Conservation (phyloP, 345 rosid genomes). For the Lumnitzera racemosa region DNA sequence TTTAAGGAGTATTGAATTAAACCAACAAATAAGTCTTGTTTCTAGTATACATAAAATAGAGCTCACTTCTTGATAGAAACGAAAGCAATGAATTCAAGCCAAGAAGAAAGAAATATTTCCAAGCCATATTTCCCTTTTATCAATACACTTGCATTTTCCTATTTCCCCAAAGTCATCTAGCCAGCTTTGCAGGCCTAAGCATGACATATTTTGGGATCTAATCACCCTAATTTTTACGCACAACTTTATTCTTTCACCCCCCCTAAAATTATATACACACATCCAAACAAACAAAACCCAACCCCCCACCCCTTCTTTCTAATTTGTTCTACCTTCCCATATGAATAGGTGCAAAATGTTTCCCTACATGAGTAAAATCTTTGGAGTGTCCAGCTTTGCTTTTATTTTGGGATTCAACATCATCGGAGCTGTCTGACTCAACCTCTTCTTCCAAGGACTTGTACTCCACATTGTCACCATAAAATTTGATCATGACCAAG, state of each 20-base stretch:
- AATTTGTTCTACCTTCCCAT: slow-evolving; percentile 1
- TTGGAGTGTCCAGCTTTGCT: slow-evolving; percentile 6
- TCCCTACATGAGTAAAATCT: slow-evolving; percentile 27
- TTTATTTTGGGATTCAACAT: slow-evolving; percentile 34
- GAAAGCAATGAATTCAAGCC: too few relatives aligned
- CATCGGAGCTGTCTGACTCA: slow-evolving; percentile 19
- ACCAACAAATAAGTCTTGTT: too few relatives aligned
- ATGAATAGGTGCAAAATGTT: slow-evolving; percentile 5
- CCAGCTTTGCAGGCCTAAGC: not conserved
- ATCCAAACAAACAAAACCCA: too few relatives aligned
- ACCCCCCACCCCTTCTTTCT: too few relatives aligned
- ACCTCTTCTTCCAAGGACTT: slow-evolving; percentile 25
- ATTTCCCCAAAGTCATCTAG: slow-evolving; percentile 1
- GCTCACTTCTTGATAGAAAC: too few relatives aligned
- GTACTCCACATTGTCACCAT: slow-evolving; percentile 28
- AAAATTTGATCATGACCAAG: slow-evolving; percentile 26
- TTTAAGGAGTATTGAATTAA: too few relatives aligned
- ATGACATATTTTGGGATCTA: not conserved
- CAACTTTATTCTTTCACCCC: not conserved
- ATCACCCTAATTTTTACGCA: not conserved
- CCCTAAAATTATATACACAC: not conserved
- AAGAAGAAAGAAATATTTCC: too few relatives aligned
- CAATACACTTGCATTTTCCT: too few relatives aligned
- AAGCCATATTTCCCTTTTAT: too few relatives aligned
- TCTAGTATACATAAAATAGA: too few relatives aligned